These are phyloP conservation scores for Rasamsonia emersonii DNA, from an alignment of 2,329 filamentous ascomycete species.

Conservation along the genomic window DNA sequence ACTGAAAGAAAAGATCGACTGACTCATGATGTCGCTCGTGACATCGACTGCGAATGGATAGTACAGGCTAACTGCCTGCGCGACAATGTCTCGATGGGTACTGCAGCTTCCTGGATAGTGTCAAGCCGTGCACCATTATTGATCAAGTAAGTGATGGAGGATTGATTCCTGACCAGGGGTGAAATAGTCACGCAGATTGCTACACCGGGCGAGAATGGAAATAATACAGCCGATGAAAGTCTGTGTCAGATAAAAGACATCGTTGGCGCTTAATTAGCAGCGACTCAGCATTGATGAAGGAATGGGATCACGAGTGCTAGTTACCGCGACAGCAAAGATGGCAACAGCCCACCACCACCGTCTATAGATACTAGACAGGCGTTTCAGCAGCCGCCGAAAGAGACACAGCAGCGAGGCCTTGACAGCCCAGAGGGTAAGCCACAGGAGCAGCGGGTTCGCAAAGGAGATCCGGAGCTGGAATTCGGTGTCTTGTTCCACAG, in stretches of 20 bases:
- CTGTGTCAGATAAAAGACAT: slow-evolving; percentile 11
- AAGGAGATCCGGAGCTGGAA: slow-evolving; percentile 31
- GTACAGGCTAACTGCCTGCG: slow-evolving; percentile 26
- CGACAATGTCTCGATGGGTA: slow-evolving; percentile 18
- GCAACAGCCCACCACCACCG: slow-evolving; percentile 30
- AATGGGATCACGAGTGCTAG: too few species aligned
- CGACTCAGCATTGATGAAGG: background rate
- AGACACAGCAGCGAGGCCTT: slow-evolving; percentile 33
- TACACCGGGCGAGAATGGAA: slow-evolving; percentile 25
- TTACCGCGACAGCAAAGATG: slow-evolving; percentile 25
- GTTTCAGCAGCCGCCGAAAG: slow-evolving; percentile 29
- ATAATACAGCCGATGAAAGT: slow-evolving; percentile 30
- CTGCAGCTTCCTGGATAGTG: slow-evolving; percentile 16
- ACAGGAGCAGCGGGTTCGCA: slow-evolving; percentile 29
- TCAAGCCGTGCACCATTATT: background rate
- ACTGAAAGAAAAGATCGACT: background rate
- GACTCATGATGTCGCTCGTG: slow-evolving; percentile 28
- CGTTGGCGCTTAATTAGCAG: too few species aligned
- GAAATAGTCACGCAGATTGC: slow-evolving; percentile 29
- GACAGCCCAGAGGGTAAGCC: slow-evolving; percentile 32
- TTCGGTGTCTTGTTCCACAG: slow-evolving; percentile 21
- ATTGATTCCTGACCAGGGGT: slow-evolving; percentile 12
- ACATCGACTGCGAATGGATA: slow-evolving; percentile 28
- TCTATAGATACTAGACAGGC: slow-evolving; percentile 23
- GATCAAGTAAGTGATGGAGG: too few species aligned